Evolutionary conservation across 2,329 filamentous ascomycete genomes (phyloP).

Genomic region (Claviceps lovelessii): DNA sequence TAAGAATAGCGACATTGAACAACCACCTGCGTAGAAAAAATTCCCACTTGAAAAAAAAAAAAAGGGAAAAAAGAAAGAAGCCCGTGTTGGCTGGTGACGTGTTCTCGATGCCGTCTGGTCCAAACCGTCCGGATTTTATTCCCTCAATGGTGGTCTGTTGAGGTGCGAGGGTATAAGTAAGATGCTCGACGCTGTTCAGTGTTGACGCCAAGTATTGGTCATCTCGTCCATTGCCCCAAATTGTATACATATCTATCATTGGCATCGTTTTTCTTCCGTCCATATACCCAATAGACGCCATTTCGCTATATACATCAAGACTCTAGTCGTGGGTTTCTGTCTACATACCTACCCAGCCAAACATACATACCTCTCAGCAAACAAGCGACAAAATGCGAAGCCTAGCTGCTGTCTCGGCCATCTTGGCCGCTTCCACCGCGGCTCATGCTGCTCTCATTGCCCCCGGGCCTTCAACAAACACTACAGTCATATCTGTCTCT

Average conservation of each 20-base stretch:
- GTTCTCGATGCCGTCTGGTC: neutral
- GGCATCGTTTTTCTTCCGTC: neutral
- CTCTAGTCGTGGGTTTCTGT: neutral
- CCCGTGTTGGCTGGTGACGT: neutral
- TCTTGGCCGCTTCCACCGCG: conserved; percentile 8
- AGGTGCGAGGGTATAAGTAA: conserved; percentile 2
- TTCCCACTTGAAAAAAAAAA: neutral
- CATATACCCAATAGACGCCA: neutral
- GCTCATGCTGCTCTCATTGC: neutral
- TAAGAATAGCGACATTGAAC: conserved; percentile 4
- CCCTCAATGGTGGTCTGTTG: neutral
- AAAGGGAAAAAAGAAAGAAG: neutral
- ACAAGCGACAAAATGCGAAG: conserved; percentile 10
- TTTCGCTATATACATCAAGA: neutral
- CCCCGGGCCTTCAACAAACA: neutral
- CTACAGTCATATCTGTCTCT: neutral
- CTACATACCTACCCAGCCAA: neutral
- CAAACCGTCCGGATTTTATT: neutral
- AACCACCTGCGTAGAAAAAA: neutral
- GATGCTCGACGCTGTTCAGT: neutral
- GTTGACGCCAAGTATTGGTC: neutral
- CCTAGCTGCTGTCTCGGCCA: conserved; percentile 6
- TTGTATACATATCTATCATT: neutral
- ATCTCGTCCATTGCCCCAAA: neutral
- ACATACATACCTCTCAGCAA: neutral